Evolutionary conservation across 2,329 filamentous ascomycete genomes (phyloP), one percentile per base, ranked within the genome.

Genomic region (Aschersonia sp.): DNA sequence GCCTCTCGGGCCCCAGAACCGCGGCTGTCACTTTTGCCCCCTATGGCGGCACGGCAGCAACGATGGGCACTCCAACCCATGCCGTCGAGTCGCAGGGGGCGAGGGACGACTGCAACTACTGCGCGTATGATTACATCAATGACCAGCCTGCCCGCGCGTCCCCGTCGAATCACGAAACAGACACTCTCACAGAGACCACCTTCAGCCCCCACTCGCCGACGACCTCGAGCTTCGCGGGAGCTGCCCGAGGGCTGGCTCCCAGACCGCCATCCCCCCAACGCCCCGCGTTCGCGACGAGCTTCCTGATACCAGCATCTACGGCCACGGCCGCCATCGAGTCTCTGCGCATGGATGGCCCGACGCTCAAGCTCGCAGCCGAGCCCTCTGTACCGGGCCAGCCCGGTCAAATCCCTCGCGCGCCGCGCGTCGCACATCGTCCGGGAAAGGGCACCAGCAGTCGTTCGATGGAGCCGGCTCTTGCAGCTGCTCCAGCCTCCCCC

Each of bases 191-290:
- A 54, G 73, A 79, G 50, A 76, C 76, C 45, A 79, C 76, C 44
- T 68, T 74, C 57, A 79, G 74, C 55, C 75, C 77, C 43, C 70
- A 66, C 52, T 79, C 77, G 37, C 76, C 78, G 42, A 69, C 69
- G 43, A 60, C 67, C 47, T 70, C 75, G 32, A 73, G 63, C 56
- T 74, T 76, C 56, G 63, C 63, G 43, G 67, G 62, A 56, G 63
- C 63, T 43, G 66, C 61, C 47, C 65, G 71, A 54, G 76, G 75
- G 30, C 67, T 80, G 51, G 72, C 76, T 54, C 76, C 78, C 46
- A 71, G 76, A 49, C 78, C 78, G 40, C 67, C 75, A n/a, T 78
- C 77, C 2, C 69, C 75, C 49, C 69, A 72, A 48, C 73, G 72
- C 60, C 65, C 43, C 6, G 31, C 43, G 12, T 45, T 46, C n/a